Base-by-base conservation (phyloP, 768 basidiomycete genomes). In the Mycena galopus region DNA sequence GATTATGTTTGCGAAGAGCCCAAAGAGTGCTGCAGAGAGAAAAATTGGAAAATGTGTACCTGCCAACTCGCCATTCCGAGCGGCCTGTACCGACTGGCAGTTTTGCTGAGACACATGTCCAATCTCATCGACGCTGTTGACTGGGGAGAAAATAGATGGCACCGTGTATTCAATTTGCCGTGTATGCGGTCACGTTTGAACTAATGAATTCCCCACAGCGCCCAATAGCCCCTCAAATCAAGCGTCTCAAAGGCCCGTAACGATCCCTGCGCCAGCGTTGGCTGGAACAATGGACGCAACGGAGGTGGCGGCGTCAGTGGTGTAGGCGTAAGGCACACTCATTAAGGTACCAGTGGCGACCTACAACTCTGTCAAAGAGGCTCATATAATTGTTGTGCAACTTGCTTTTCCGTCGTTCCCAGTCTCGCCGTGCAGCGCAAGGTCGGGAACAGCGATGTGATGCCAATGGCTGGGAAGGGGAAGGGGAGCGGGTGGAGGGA, bases 391-490 rank as follows among this genome's bases (percentile, higher is more conserved):
- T 53, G 23, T 33, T 1, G 16, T 25, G 50, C 2, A 16, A 32
- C 65, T 39, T 21, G 55, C 65, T 16, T 58, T 29, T 27, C 30
- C 66, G 25, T 68, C 61, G 37, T 74, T 74, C 92, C 92, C 0
- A 92, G 57, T 33, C 65, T 27, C 66, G 69, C 23, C 67, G 69
- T 19, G 65, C 62, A 19, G 73, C 69, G 57, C 73, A 1, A 35
- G 3, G n/a, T n/a, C n/a, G n/a, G n/a, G n/a, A 57, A 53, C 3
- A 93, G 93, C 69, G 92, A 94, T 76, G 87, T 93, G 2, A 83
- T 83, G 77, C 65, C 75, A n/a, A n/a, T n/a, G n/a, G n/a, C n/a
- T n/a, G n/a, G n/a, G n/a, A n/a, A n/a, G 25, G 88, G 87, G 27
- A 82, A 37, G 23, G 57, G 57, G 10, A 59, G 57, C 57, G 33